phyloP scores from a whole-genome alignment of 192 early-diverging fungal species.

The Gamsiella multidivaricata region DNA sequence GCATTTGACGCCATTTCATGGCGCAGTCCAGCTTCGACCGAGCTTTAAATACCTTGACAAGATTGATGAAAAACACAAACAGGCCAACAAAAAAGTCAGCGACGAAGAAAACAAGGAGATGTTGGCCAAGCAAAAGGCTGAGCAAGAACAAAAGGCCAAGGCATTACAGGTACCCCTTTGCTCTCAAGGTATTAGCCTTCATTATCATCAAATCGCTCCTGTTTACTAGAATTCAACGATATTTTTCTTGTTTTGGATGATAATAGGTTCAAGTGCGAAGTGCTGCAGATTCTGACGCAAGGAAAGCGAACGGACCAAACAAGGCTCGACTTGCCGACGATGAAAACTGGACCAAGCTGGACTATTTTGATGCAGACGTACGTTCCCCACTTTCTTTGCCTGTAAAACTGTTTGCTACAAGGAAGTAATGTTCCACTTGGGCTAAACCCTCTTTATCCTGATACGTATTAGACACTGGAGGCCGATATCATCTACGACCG shows the following conservation, averaged over 20 bases:
- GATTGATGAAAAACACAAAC: slow-evolving; percentile 85
- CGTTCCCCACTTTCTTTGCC: slow-evolving; percentile 8
- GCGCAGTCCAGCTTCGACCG: slow-evolving; percentile 86
- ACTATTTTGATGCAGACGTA: slow-evolving; percentile 71
- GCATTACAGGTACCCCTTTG: slow-evolving; percentile 63
- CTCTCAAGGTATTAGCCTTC: background rate
- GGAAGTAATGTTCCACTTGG: too few relatives aligned
- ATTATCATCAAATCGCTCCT: background rate
- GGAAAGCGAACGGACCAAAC: slow-evolving; percentile 71
- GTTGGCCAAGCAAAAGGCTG: slow-evolving; percentile 45
- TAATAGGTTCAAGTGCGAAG: slow-evolving; percentile 68
- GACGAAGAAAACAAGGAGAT: slow-evolving; percentile 77
- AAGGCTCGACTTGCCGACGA: slow-evolving; percentile 71
- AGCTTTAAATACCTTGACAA: slow-evolving; percentile 91
- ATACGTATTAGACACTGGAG: slow-evolving; percentile 20
- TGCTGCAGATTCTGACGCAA: slow-evolving; percentile 67
- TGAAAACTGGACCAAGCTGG: slow-evolving; percentile 76
- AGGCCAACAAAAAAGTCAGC: slow-evolving; percentile 71
- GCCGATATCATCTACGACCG: slow-evolving; percentile 51
- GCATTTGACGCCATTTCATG: slow-evolving; percentile 84
- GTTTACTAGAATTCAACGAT: background rate
- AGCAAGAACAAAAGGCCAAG: slow-evolving; percentile 52
- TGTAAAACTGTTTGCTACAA: too few relatives aligned
- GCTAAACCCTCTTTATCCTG: background rate
- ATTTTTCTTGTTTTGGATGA: background rate